Evolutionary conservation across 352 stramenopile species (phyloP).

Genomic region (Phytophthora hybrid): DNA sequence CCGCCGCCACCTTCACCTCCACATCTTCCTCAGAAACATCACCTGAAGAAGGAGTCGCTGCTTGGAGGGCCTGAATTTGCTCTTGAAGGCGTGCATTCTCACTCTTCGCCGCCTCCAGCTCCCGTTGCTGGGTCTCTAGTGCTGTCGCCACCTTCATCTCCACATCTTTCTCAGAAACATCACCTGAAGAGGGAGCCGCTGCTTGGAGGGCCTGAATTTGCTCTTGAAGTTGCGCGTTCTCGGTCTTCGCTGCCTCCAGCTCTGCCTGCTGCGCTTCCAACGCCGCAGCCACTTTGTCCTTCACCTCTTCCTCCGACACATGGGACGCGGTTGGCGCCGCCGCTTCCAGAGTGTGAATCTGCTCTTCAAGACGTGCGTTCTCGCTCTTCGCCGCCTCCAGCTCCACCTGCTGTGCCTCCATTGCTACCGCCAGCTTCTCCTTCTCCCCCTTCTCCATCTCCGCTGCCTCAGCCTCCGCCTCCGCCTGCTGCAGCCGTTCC

Average conservation of each 20-base stretch:
- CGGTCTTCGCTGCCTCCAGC: slow-evolving; percentile 21
- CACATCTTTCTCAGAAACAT: slow-evolving; percentile 4
- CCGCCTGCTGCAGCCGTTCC: slow-evolving; percentile 23
- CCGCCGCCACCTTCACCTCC: slow-evolving; percentile 13
- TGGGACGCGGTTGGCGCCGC: not conserved
- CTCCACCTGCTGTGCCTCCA: slow-evolving; percentile 9
- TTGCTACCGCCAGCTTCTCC: slow-evolving; percentile 11
- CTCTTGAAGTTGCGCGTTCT: slow-evolving; percentile 27
- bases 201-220: slow-evolving; percentile 26
- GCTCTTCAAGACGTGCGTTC: slow-evolving; percentile 21
- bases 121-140: not conserved
- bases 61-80: slow-evolving; percentile 25
- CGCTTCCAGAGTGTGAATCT: slow-evolving; percentile 18
- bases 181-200: not conserved
- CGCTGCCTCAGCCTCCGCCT: slow-evolving; percentile 10
- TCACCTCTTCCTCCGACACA: slow-evolving; percentile 14
- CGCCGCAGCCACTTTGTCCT: slow-evolving; percentile 23
- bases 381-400: slow-evolving; percentile 21
- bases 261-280: slow-evolving; percentile 19
- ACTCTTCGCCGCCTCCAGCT: slow-evolving; percentile 21
- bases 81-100: slow-evolving; percentile 29
- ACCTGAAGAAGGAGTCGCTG: not conserved
- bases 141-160: slow-evolving; percentile 9
- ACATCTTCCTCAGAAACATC: slow-evolving; percentile 3
- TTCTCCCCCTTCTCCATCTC: slow-evolving; percentile 17